Evolutionary conservation across 352 stramenopile genomes (phyloP), one percentile per base, ranked within the genome.

Genomic region (Phytophthora nicotianae): DNA sequence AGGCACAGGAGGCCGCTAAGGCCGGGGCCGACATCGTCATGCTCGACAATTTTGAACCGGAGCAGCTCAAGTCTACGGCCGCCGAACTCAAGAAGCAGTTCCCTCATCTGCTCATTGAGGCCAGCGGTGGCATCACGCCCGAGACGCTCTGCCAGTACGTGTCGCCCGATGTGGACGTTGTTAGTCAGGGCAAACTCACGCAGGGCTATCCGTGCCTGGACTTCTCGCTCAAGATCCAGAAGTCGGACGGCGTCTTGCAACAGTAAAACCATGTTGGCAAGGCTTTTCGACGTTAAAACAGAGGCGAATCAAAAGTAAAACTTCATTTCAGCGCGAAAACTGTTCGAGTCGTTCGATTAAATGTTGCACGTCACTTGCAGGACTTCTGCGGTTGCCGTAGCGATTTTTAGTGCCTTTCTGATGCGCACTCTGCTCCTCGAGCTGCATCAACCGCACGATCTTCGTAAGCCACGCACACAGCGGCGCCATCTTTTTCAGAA

Each of bases 11-110:
- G 73, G 97, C 97, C 13, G 82, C 86, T 24, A 83, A 42, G 1
- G 86, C 81, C 4, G 86, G 86, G 9, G 86, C 86, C 26, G 84
- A 98, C 64, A 97, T 99, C 70, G 89, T 99, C 26, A 99, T 99
- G 97, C 81, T 99, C 16, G 97, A 99, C 82, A 99, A 99, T 81
- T 99, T 98, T 77, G 81, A 89, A 64, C 96, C 96, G 5, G 83
- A 91, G 14, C 50, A 87, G 66, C 74, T 99, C 35, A 98, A 98
- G 73, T 70, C 77, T 43, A 97, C 96, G 50, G 97, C 97, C 0
- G 76, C 72, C 9, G 74, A 74, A 47, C 85, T 99, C 45, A 99
- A 99, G 79, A 59, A 74, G 23, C 79, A 97, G 71, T 99, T 96
- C 80, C 93, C 97, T 14, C 82, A 98, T 70, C 65, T 99, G 42